Evolutionary conservation across 2,329 filamentous ascomycete species (phyloP).

Genomic region (Aspergillus texensis): DNA sequence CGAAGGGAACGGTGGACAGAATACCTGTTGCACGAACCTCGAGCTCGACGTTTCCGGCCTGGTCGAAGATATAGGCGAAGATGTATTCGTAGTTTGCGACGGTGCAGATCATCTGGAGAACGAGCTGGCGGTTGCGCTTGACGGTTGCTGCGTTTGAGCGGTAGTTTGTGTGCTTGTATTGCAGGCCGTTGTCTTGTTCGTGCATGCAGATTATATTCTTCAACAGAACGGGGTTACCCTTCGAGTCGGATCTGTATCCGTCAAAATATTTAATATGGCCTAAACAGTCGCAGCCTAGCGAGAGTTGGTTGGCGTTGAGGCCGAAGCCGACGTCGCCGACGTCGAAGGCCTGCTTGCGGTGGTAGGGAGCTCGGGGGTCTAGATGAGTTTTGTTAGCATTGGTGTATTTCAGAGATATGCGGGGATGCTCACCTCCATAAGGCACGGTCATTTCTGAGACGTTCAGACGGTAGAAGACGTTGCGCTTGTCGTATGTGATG

Average conservation of each 20-base stretch:
- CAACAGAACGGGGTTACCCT: constrained; percentile 61
- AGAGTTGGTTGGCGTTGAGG: constrained; percentile 69
- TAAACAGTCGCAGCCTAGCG: constrained; percentile 71
- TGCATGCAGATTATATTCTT: constrained; percentile 72
- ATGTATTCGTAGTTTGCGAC: constrained; percentile 76
- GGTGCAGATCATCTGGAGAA: constrained; percentile 71
- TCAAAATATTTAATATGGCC: constrained; percentile 70
- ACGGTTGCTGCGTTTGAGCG: constrained; percentile 66
- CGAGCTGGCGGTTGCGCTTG: constrained; percentile 65
- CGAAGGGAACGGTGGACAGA: constrained; percentile 67
- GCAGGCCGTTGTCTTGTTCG: constrained; percentile 70
- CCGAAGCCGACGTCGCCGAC: constrained; percentile 69
- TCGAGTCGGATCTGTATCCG: constrained; percentile 60
- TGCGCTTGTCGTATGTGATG: constrained; percentile 64
- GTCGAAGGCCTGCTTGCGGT: constrained; percentile 72
- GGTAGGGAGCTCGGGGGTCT: constrained; percentile 68
- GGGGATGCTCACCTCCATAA: constrained; percentile 37
- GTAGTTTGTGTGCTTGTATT: constrained; percentile 74
- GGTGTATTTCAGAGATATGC: not conserved
- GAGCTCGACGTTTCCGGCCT: constrained; percentile 67
- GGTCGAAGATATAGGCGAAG: constrained; percentile 71
- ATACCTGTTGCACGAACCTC: constrained; percentile 72
- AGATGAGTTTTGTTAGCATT: constrained; percentile 43
- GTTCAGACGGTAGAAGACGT: constrained; percentile 67
- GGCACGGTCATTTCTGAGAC: constrained; percentile 67